Percentiles rank a stretch among this genome's conserved stretches.
These are phyloP conservation scores for Leccinum huronense DNA, from an alignment of 1,284 basidiomycete genomes.

Conservation along the genomic window DNA sequence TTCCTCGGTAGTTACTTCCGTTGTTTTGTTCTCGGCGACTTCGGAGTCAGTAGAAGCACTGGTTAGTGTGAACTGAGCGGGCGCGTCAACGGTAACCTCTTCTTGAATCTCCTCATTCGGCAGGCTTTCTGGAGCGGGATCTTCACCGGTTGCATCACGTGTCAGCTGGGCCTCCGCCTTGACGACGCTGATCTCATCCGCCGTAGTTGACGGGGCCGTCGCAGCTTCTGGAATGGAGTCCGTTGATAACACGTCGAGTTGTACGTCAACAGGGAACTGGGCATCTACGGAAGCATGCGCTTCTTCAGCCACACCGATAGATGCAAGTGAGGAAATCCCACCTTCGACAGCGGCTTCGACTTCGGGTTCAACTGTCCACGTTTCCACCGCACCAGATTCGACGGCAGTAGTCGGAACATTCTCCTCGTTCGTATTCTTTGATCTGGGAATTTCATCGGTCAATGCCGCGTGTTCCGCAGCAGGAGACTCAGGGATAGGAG, in stretches of 20 bases:
- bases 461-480: slow-evolving; percentile 36
- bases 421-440: slow-evolving; percentile 31
- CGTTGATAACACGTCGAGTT: background rate
- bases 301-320: background rate
- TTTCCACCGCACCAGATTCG: slow-evolving; percentile 3
- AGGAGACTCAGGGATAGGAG: slow-evolving; percentile 13
- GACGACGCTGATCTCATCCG: slow-evolving; percentile 1
- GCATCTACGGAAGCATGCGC: background rate
- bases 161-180: background rate
- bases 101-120: background rate
- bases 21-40: background rate
- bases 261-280: slow-evolving; percentile 9
- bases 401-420: background rate
- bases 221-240: slow-evolving; percentile 6
- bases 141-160: background rate
- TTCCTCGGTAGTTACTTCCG: slow-evolving; percentile 3
- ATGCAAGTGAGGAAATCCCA: background rate
- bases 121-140: background rate
- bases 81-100: slow-evolving; percentile 2
- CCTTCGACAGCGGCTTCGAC: background rate
- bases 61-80: background rate
- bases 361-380: background rate
- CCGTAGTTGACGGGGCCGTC: background rate
- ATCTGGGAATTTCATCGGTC: slow-evolving; percentile 39
- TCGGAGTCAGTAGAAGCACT: background rate